Evolutionary conservation across 176 grass and related monocot species (phyloP).

Genomic region (Puya raimondii): DNA sequence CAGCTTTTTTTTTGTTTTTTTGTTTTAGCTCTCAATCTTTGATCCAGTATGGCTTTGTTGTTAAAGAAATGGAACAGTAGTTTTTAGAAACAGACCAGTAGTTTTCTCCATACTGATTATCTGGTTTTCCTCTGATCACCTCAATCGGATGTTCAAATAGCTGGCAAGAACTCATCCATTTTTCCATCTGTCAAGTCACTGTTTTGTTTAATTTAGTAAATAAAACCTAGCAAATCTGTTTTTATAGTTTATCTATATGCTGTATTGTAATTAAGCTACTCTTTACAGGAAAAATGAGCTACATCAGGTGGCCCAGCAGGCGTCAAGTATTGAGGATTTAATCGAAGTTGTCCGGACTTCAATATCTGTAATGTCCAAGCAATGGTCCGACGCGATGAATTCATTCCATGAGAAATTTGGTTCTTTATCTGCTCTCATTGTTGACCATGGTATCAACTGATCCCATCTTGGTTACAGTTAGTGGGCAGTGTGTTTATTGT

Average conservation of each 20-base stretch:
- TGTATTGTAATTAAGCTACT: neutral
- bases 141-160: too few species aligned
- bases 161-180: neutral
- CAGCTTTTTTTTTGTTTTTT: too few species aligned
- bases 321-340: slow-evolving; percentile 96
- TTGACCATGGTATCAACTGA: slow-evolving; percentile 53
- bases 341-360: slow-evolving; percentile 71
- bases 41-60: too few species aligned
- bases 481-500: neutral
- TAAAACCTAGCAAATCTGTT: neutral
- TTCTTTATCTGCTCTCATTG: slow-evolving; percentile 58
- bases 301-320: slow-evolving; percentile 95
- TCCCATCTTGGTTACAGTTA: slow-evolving; percentile 19
- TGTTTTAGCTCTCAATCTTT: too few species aligned
- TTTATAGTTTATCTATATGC: neutral
- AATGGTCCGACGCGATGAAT: slow-evolving; percentile 75
- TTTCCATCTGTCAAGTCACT: neutral
- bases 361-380: slow-evolving; percentile 83
- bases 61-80: too few species aligned
- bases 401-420: slow-evolving; percentile 81
- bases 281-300: slow-evolving; percentile 83
- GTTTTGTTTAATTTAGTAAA: neutral
- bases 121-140: too few species aligned
- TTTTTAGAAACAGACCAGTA: too few species aligned
- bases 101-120: too few species aligned